Base-by-base conservation (phyloP, 805 yeast species). In the Saccharomycopsis lassenensis region DNA sequence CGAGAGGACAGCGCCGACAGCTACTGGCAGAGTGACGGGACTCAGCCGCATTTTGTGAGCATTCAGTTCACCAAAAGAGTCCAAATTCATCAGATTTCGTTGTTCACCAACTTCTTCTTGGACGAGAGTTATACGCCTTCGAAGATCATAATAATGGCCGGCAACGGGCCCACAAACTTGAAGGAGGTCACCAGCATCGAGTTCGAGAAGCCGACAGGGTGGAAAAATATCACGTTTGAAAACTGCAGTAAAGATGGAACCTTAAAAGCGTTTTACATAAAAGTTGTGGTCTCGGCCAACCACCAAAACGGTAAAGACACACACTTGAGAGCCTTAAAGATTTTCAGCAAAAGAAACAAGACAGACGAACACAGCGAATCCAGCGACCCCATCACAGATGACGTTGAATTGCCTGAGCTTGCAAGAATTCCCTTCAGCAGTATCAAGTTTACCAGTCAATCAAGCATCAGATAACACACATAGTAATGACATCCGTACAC, bases 231-330 rank as follows among this genome's bases (percentile, higher is more conserved):
- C 12, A 61, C 63, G 2, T 71, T 83, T 49, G 68, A 69, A 35
- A 69, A 71, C 1, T 63, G 68, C 2, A 55, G 81, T 25, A 55
- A 58, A 7, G 76, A 69, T 36, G 71, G 72, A 2, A 67, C 74
- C 1, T 55, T 85, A 32, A 75, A 80, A 47, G 73, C 91, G 35
- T 79, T 75, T 48, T 59, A 76, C 44, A 57, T 85, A 8, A 69
- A 81, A 41, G 46, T 86, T 11, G 52, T 67, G n/a, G 64, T 85
- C 4, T 52, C 71, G 6, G 70, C 82, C 1, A 91, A 93, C 49
- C 95, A 85, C 49, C 96, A 87, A 52, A 86, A 84, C 51, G 99
- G 99, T 31, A 91, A 89, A 51, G 99, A 91, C 54, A 78, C 95
- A 1, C 97, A 86, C 54, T 62, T 91, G 7, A 58, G 98, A 31